phyloP scores from a whole-genome alignment of 164 flowering plant genomes.

The Umbilicus rupestris region DNA sequence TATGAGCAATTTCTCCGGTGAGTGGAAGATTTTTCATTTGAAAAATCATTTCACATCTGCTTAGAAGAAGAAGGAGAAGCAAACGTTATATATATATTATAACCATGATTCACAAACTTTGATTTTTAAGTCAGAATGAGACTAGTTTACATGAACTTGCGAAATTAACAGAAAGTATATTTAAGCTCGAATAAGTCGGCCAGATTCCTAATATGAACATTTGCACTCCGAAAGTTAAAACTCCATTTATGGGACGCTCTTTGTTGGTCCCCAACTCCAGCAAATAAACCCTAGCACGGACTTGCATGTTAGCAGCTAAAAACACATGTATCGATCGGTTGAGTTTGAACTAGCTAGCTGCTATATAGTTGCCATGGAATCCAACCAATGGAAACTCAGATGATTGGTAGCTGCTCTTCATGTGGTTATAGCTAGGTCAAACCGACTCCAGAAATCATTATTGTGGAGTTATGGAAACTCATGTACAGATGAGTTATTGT shows the following conservation, averaged over 20 bases:
- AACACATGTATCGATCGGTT: neutral
- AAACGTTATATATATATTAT: no score
- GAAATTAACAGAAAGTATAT: no score
- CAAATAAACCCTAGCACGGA: neutral
- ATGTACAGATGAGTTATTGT: neutral
- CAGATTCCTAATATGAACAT: neutral
- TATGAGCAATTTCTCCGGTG: no score
- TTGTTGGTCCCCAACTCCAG: neutral
- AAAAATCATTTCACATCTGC: no score
- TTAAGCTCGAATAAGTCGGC: no score
- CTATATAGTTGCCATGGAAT: neutral
- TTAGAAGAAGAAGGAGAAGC: no score
- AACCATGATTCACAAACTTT: no score
- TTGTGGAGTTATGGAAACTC: neutral
- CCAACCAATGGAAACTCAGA: neutral
- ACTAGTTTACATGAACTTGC: no score
- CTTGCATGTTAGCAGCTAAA: neutral
- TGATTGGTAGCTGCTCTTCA: neutral
- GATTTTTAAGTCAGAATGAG: no score
- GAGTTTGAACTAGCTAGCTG: neutral
- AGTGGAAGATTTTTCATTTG: no score
- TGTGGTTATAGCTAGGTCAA: neutral
- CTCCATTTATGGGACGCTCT: constrained; percentile 1
- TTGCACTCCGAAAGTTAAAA: neutral
- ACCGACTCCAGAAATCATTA: neutral